Percentiles rank a stretch among this genome's conserved stretches.
Conservation (phyloP, 768 basidiomycete genomes). For the Termitomyces sp. region DNA sequence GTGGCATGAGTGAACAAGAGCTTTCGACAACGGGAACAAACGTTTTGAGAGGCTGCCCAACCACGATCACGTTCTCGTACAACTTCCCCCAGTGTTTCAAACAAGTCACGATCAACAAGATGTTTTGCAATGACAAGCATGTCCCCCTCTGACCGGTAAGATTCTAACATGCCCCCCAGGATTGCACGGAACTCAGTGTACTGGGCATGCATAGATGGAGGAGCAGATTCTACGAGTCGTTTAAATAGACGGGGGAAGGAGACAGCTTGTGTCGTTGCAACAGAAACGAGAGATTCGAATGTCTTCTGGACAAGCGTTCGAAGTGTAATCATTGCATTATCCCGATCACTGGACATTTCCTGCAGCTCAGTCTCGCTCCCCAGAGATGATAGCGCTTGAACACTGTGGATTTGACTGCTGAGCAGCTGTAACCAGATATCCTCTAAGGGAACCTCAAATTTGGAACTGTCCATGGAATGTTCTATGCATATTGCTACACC, state of each 20-base stretch:
- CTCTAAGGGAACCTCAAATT: slow-evolving; percentile 49
- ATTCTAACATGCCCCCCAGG: slow-evolving; percentile 91
- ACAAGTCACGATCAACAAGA: slow-evolving; percentile 78
- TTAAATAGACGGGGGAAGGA: slow-evolving; percentile 94
- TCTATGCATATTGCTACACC: slow-evolving; percentile 68
- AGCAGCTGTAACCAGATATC: slow-evolving; percentile 90
- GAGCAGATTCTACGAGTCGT: slow-evolving; percentile 74
- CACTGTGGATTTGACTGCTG: slow-evolving; percentile 72
- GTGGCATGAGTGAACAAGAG: slow-evolving; percentile 25
- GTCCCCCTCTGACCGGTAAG: slow-evolving; percentile 89
- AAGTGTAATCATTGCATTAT: slow-evolving; percentile 42
- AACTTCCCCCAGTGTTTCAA: slow-evolving; percentile 60
- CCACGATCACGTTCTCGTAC: slow-evolving; percentile 53
- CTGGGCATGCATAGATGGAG: slow-evolving; percentile 53
- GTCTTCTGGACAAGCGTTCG: slow-evolving; percentile 80
- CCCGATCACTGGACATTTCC: slow-evolving; percentile 9
- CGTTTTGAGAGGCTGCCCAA: slow-evolving; percentile 48
- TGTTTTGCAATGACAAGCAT: slow-evolving; percentile 81
- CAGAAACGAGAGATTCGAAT: slow-evolving; percentile 79
- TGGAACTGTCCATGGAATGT: slow-evolving; percentile 43
- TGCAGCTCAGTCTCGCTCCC: slow-evolving; percentile 16
- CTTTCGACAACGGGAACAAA: slow-evolving; percentile 51
- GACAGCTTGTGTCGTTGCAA: slow-evolving; percentile 69
- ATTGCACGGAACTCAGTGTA: slow-evolving; percentile 93
- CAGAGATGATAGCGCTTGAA: slow-evolving; percentile 61